These are phyloP conservation scores for Harringtonia aguacate DNA, from an alignment of 2,329 filamentous ascomycete species.

Conservation along the genomic window DNA sequence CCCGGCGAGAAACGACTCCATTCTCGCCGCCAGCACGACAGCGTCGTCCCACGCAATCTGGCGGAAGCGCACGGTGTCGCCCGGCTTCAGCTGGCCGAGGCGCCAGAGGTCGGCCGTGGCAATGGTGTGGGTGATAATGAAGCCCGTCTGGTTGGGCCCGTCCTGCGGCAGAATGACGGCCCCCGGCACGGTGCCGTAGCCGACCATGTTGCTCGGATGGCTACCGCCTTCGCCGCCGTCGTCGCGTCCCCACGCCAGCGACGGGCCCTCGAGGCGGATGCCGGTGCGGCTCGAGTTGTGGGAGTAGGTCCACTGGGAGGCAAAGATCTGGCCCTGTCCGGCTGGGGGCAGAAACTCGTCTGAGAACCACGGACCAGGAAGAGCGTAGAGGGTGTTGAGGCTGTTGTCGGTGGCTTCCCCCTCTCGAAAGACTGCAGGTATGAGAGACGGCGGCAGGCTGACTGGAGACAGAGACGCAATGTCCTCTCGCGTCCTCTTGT, in stretches of 20 bases:
- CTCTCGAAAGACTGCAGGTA: conserved; percentile 15
- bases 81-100: conserved; percentile 27
- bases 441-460: background rate
- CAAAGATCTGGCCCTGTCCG: too few species aligned
- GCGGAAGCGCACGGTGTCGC: conserved; percentile 23
- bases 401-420: conserved; percentile 10
- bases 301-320: conserved; percentile 11
- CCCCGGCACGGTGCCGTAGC: conserved; percentile 9
- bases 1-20: conserved; percentile 5
- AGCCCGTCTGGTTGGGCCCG: conserved; percentile 29
- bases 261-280: conserved; percentile 3
- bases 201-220: conserved; percentile 6
- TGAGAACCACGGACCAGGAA: too few species aligned
- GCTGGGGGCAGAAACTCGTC: too few species aligned
- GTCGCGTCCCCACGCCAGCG: conserved; percentile 1
- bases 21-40: conserved; percentile 7
- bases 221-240: conserved; percentile 7
- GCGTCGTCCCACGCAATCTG: conserved; percentile 3
- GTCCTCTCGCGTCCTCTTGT: too few species aligned
- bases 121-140: conserved; percentile 27
- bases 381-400: too few species aligned
- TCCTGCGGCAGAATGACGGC: conserved; percentile 27
- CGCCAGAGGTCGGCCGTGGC: conserved; percentile 29
- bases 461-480: too few species aligned
- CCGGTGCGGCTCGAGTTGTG: conserved; percentile 6